phyloP scores from a whole-genome alignment of 768 basidiomycete genomes.

The Agrocybe chaxingu region DNA sequence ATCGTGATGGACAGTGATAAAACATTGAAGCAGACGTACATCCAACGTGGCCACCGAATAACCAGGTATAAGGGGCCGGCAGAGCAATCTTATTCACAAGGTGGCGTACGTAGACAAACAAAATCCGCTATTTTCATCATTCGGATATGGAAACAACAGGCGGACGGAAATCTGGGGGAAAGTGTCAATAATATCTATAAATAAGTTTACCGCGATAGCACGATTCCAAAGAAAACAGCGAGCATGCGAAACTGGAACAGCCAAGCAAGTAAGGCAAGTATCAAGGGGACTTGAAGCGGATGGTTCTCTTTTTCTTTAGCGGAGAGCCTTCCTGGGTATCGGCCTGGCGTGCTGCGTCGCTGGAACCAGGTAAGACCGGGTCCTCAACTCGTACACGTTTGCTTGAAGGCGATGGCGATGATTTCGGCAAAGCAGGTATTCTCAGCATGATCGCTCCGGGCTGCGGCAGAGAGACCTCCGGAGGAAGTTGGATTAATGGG shows the following conservation, averaged over 20 bases:
- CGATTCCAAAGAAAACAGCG: background rate
- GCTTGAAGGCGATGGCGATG: conserved; percentile 7
- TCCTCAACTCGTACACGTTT: conserved; percentile 26
- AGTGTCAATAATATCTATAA: no score
- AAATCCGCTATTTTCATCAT: no score
- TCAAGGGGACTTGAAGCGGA: conserved; percentile 14
- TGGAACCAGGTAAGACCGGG: conserved; percentile 9
- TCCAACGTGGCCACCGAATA: no score
- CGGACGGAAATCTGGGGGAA: no score
- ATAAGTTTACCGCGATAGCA: no score
- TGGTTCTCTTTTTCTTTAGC: conserved; percentile 12
- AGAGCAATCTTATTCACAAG: no score
- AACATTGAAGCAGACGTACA: no score
- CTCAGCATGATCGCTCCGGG: conserved; percentile 18
- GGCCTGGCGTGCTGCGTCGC: background rate
- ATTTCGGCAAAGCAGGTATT: conserved; percentile 19
- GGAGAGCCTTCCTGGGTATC: conserved; percentile 3
- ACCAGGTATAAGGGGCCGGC: no score
- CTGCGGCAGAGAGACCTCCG: conserved; percentile 12
- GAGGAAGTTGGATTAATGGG: conserved; percentile 23
- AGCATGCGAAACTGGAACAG: background rate
- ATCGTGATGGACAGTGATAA: no score
- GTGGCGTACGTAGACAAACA: no score
- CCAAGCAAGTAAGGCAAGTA: background rate
- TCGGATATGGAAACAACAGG: no score